Conservation (phyloP, 2,329 filamentous ascomycete species). For the Aspergillus nomiae region DNA sequence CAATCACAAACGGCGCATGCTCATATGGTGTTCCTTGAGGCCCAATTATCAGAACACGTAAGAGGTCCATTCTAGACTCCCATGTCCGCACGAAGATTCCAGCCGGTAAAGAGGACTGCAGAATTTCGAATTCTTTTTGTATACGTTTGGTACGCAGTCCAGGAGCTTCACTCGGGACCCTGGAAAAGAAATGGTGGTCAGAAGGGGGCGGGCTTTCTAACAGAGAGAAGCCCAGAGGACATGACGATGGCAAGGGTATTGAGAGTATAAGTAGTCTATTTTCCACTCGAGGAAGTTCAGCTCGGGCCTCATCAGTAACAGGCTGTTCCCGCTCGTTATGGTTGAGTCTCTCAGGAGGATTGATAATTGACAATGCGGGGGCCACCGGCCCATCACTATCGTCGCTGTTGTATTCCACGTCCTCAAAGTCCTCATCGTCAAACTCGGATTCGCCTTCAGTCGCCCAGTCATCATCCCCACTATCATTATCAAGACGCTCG, state of each 20-base stretch:
- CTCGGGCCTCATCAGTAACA: slow-evolving; percentile 3
- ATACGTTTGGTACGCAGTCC: slow-evolving; percentile 49
- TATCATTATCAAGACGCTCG: slow-evolving; percentile 43
- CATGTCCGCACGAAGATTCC: slow-evolving; percentile 62
- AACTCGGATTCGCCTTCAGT: slow-evolving; percentile 40
- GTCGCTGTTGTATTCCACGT: neutral
- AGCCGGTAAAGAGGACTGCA: slow-evolving; percentile 54
- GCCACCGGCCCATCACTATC: neutral
- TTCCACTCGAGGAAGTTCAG: neutral
- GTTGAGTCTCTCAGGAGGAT: slow-evolving; percentile 10
- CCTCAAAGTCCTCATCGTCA: slow-evolving; percentile 8
- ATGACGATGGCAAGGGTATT: slow-evolving; percentile 7
- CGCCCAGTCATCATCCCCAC: slow-evolving; percentile 44
- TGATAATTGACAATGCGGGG: slow-evolving; percentile 14
- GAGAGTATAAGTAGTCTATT: neutral
- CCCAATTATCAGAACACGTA: slow-evolving; percentile 61
- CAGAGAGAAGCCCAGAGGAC: slow-evolving; percentile 38
- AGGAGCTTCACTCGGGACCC: slow-evolving; percentile 26
- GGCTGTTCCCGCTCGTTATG: neutral
- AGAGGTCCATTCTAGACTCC: slow-evolving; percentile 60
- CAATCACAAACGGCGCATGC: slow-evolving; percentile 62
- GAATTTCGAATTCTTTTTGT: slow-evolving; percentile 61
- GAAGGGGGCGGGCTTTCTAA: slow-evolving; percentile 47
- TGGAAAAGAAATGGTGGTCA: slow-evolving; percentile 46
- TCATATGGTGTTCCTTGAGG: slow-evolving; percentile 63